phyloP scores from a whole-genome alignment of 176 grass and related monocot genomes.

The Triticum aestivum region IWGSC_CS_RefSeq_v2.1 NC_057807.1:569361528-569362027 shows the following conservation, averaged over 20 bases:
- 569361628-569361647: slow-evolving; percentile 56
- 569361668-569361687: slow-evolving; percentile 54
- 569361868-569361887: slow-evolving; percentile 65
- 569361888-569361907: slow-evolving; percentile 47
- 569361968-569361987: not conserved
- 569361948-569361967: too few species aligned
- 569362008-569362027: too few species aligned
- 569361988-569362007: too few species aligned
- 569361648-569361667: slow-evolving; percentile 66
- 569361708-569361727: slow-evolving; percentile 53
- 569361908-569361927: slow-evolving; percentile 47
- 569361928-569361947: slow-evolving; percentile 50
- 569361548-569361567: slow-evolving; percentile 22
- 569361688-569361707: slow-evolving; percentile 65
- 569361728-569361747: slow-evolving; percentile 54
- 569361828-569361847: slow-evolving; percentile 45
- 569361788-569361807: slow-evolving; percentile 70
- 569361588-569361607: slow-evolving; percentile 62
- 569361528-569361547: slow-evolving; percentile 38
- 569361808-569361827: slow-evolving; percentile 45
- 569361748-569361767: slow-evolving; percentile 59
- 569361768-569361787: slow-evolving; percentile 50
- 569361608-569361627: slow-evolving; percentile 66
- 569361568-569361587: slow-evolving; percentile 42
- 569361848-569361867: slow-evolving; percentile 56